These are phyloP conservation scores for Corchorus capsularis DNA, from an alignment of 345 rosid species.

Conservation along the genomic window DNA sequence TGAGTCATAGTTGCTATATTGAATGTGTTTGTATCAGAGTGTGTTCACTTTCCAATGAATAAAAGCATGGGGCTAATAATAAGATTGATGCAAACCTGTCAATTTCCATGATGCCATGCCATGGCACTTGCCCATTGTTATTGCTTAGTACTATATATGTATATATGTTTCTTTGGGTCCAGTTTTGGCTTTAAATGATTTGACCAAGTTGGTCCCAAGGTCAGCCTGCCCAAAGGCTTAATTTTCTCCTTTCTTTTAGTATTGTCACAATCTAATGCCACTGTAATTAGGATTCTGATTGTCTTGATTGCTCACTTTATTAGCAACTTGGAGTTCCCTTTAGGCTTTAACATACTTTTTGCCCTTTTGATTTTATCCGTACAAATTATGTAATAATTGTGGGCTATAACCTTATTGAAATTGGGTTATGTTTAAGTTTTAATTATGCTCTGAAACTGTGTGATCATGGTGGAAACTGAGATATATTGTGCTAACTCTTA, in stretches of 20 bases:
- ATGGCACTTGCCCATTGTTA: neutral
- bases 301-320: neutral
- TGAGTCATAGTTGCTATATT: neutral
- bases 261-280: neutral
- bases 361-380: neutral
- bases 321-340: neutral
- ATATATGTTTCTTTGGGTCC: neutral
- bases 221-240: neutral
- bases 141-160: neutral
- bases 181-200: neutral
- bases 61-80: neutral
- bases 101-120: slow-evolving; percentile 4
- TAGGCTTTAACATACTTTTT: neutral
- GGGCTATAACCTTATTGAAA: neutral
- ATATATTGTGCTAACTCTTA: neutral
- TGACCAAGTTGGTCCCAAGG: neutral
- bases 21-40: neutral
- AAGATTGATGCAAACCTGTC: neutral
- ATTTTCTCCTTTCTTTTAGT: neutral
- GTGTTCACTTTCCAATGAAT: neutral
- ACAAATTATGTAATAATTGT: neutral
- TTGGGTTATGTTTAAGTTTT: too few species aligned
- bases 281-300: neutral
- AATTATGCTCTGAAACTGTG: too few species aligned
- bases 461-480: too few species aligned